Base-by-base conservation (phyloP, 2,329 filamentous ascomycete genomes). In the Alternaria sp. region DNA sequence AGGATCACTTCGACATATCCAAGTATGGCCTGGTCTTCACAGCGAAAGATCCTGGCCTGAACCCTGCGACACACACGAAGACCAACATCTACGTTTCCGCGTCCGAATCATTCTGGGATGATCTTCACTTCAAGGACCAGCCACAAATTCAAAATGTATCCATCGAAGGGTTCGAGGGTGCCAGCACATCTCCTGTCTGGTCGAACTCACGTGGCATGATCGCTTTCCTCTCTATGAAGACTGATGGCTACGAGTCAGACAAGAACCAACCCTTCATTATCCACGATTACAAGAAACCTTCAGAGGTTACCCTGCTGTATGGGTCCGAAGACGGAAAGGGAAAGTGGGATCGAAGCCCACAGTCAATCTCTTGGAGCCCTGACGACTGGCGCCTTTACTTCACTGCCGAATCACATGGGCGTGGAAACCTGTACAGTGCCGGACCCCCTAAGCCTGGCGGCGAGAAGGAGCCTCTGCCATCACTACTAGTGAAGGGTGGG, bases 241-340 rank as follows among this genome's bases (percentile, higher is more conserved):
- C 86, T 60, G 85, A 88, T 55, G 88, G 90, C 63, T 97, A 97
- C 76, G 94, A 97, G 79, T 88, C 90, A 15, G 93, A 97, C 81
- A 91, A 91, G 78, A 86, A 90, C 47, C 86, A 89, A 47, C 82
- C 93, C 5, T 81, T 94, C 65, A 80, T 93, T 3, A 78, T 92
- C 7, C 86, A 87, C 2, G 86, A 92, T 69, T 82, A 92, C 53
- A 78, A 77, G 14, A 85, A 89, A 63, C 80, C 89, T 10, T 82
- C 82, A 63, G 86, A 86, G 62, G 45, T 63, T 8, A 83, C 88
- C 65, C 88, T 90, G 71, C 89, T 90, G 64, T 90, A 87, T 71
- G 81, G 85, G 62, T 87, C 87, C 0, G 78, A 85, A 4, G 88
- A 92, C 69, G 88, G 87, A n/a, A 84, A 87, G 64, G 90, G 90